phyloP scores from a whole-genome alignment of 805 yeast genomes.

The Ogataea siamensis region DNA sequence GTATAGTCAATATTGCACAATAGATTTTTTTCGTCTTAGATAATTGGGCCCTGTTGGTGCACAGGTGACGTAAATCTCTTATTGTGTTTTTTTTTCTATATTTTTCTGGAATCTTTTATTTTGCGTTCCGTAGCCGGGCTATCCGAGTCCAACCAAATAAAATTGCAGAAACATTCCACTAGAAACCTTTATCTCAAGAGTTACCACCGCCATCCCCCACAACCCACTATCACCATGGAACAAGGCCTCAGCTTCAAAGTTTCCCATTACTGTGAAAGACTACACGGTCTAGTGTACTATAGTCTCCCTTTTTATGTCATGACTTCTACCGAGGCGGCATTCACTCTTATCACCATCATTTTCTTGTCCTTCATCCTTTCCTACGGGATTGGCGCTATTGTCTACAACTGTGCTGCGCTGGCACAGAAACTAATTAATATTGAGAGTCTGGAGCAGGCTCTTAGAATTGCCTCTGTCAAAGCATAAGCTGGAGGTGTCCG shows the following conservation, averaged over 20 bases:
- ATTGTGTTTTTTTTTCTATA: not conserved
- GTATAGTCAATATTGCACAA: slow-evolving; percentile 13
- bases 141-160: slow-evolving; percentile 2
- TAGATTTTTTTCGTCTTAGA: not conserved
- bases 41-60: slow-evolving; percentile 1
- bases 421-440: slow-evolving; percentile 1
- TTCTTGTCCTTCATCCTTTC: slow-evolving; percentile 7
- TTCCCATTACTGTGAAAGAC: slow-evolving; percentile 3
- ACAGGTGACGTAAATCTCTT: slow-evolving; percentile 4
- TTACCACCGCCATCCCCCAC: not conserved
- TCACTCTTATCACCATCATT: slow-evolving; percentile 16
- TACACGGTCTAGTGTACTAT: slow-evolving; percentile 20
- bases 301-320: slow-evolving; percentile 24
- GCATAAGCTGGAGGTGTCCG: not conserved
- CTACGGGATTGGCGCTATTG: slow-evolving; percentile 12
- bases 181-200: not conserved
- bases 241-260: not conserved
- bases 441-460: slow-evolving; percentile 1
- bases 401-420: slow-evolving; percentile 2
- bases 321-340: slow-evolving; percentile 21
- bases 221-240: slow-evolving; percentile 2
- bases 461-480: slow-evolving; percentile 3
- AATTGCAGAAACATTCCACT: not conserved
- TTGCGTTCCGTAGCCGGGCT: not conserved
- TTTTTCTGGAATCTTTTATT: slow-evolving; percentile 7